Evolutionary conservation across 2,329 filamentous ascomycete species (phyloP).

Genomic region (Cladosporium sp.): DNA sequence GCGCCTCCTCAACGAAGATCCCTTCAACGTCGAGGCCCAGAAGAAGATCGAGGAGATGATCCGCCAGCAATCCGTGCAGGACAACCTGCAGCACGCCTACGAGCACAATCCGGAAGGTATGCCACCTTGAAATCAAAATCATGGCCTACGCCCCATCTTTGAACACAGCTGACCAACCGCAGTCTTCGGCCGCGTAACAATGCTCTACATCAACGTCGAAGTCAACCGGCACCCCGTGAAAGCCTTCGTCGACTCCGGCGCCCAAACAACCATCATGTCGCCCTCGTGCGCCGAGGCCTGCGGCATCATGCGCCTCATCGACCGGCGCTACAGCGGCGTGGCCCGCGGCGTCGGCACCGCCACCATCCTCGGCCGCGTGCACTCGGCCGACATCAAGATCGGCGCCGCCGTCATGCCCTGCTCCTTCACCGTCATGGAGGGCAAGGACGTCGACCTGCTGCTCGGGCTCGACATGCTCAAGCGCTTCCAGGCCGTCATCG

Average conservation of each 20-base stretch:
- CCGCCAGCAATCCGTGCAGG: constrained; percentile 84
- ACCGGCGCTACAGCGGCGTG: constrained; percentile 84
- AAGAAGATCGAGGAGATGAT: constrained; percentile 95
- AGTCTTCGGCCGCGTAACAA: constrained; percentile 83
- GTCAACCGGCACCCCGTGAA: constrained; percentile 91
- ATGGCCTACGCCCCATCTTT: too few relatives aligned
- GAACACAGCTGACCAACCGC: too few relatives aligned
- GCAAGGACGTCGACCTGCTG: constrained; percentile 88
- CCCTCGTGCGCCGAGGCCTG: constrained; percentile 84
- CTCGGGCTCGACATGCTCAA: constrained; percentile 96
- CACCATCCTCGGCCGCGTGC: constrained; percentile 87
- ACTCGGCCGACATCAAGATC: constrained; percentile 91
- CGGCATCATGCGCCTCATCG: constrained; percentile 92
- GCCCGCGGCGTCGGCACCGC: constrained; percentile 92
- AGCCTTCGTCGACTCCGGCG: constrained; percentile 93
- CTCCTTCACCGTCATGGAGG: constrained; percentile 99
- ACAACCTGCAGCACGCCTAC: constrained; percentile 93
- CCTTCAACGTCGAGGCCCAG: constrained; percentile 89
- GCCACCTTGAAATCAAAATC: constrained; percentile 39
- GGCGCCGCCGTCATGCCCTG: constrained; percentile 81
- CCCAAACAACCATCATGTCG: constrained; percentile 98
- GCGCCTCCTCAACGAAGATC: constrained; percentile 80
- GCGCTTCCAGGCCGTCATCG: constrained; percentile 87
- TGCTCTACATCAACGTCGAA: constrained; percentile 93
- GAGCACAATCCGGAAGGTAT: constrained; percentile 93